A percentile compares a stretch with the other conserved stretches of the same genome.
phyloP scores from a whole-genome alignment of 257 asterid species.

The Phtheirospermum japonicum region DNA sequence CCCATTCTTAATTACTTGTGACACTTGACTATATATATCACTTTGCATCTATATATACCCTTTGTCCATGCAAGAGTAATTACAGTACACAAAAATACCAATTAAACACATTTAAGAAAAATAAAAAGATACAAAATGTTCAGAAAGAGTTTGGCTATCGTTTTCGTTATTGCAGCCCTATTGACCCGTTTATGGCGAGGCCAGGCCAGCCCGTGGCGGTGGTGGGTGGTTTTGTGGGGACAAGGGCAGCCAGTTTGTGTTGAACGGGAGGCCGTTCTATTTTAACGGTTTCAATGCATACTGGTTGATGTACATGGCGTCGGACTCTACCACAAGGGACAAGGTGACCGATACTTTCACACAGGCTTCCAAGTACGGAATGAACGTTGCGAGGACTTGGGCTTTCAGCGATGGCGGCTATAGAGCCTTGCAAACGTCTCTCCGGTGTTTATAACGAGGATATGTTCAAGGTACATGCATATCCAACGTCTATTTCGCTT shows the following conservation, averaged over 20 bases:
- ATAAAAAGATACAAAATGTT: not conserved
- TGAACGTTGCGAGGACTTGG: conserved; percentile 14
- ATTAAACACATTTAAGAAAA: not conserved
- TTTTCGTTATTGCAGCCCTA: not conserved
- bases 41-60: not conserved
- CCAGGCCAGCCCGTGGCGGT: not conserved
- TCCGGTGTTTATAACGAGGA: not conserved
- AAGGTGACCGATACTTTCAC: conserved; percentile 1
- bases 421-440: conserved; percentile 14
- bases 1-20: too few species aligned
- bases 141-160: not conserved
- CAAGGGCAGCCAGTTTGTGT: conserved; percentile 13
- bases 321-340: not conserved
- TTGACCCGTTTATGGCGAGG: not conserved
- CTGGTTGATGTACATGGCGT: conserved; percentile 1
- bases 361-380: conserved; percentile 14
- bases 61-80: not conserved
- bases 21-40: too few species aligned
- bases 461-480: conserved; percentile 16
- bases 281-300: not conserved
- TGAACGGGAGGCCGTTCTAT: not conserved
- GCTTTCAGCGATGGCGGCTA: conserved; percentile 18
- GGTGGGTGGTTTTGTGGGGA: not conserved
- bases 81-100: not conserved
- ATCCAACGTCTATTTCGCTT: too few species aligned